Percentiles rank a stretch among this genome's conserved stretches.
Conservation (phyloP, 768 basidiomycete species). For the Boletus barrowsii region DNA sequence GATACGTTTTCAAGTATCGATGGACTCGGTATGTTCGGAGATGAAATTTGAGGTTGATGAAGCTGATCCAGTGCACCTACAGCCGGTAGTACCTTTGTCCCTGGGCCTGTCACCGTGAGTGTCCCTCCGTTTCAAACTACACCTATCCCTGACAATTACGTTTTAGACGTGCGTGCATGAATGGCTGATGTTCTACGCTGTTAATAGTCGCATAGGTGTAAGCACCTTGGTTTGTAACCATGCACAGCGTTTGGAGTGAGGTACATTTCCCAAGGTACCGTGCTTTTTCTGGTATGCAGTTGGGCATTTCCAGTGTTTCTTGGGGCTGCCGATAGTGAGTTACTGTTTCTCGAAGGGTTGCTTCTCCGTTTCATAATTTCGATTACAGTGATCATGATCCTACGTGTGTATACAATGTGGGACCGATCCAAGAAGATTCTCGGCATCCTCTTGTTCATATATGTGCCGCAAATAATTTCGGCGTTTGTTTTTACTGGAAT, state of each 20-base stretch:
- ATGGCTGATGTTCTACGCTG: too few species aligned
- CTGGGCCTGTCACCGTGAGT: neutral
- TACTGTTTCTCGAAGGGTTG: neutral
- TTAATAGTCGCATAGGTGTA: neutral
- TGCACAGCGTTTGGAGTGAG: neutral
- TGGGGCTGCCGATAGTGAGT: slow-evolving; percentile 4
- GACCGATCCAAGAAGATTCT: slow-evolving; percentile 1
- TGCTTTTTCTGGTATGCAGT: neutral
- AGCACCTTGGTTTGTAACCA: neutral
- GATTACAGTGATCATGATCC: slow-evolving; percentile 2
- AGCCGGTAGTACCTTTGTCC: neutral
- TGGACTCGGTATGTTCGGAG: neutral
- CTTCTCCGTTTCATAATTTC: neutral
- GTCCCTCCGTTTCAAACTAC: too few species aligned
- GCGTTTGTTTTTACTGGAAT: neutral
- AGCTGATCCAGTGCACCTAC: neutral
- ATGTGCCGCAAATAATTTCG: neutral
- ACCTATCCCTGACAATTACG: neutral
- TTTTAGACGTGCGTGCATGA: neutral
- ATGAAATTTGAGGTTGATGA: neutral
- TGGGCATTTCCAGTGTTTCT: neutral
- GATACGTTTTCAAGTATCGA: neutral
- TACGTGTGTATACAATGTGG: slow-evolving; percentile 7
- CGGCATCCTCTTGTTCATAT: neutral
- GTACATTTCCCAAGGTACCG: neutral